phyloP scores from a whole-genome alignment of 2,329 filamentous ascomycete species.

The Orbilia quercus region DNA sequence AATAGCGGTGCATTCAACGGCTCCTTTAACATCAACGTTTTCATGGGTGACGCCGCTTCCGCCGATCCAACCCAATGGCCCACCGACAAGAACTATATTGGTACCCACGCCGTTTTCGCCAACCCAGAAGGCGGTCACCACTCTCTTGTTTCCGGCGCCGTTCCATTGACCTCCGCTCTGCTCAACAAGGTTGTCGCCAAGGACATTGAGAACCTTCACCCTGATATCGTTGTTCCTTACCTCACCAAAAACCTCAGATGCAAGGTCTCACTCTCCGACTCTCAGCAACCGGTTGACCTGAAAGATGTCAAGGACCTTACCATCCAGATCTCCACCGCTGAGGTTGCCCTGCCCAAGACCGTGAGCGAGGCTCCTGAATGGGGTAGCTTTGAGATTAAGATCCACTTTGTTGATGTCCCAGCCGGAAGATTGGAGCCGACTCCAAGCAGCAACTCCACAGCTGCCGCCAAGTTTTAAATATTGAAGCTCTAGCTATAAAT shows the following conservation, averaged over 20 bases:
- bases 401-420: slow-evolving; percentile 27
- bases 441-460: neutral
- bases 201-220: slow-evolving; percentile 60
- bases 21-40: slow-evolving; percentile 62
- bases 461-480: neutral
- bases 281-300: slow-evolving; percentile 51
- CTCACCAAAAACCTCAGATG: slow-evolving; percentile 61
- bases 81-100: slow-evolving; percentile 64
- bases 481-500: neutral
- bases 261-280: slow-evolving; percentile 57
- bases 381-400: slow-evolving; percentile 19
- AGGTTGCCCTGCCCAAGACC: slow-evolving; percentile 57
- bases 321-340: slow-evolving; percentile 60
- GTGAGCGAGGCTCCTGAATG: slow-evolving; percentile 14
- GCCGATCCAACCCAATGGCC: slow-evolving; percentile 60
- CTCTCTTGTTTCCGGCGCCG: slow-evolving; percentile 62
- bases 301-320: slow-evolving; percentile 59
- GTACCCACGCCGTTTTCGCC: slow-evolving; percentile 63
- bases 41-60: slow-evolving; percentile 61
- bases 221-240: slow-evolving; percentile 61
- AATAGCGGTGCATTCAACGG: slow-evolving; percentile 62
- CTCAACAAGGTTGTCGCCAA: slow-evolving; percentile 61
- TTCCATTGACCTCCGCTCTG: slow-evolving; percentile 63
- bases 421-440: slow-evolving; percentile 10
- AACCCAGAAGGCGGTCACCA: slow-evolving; percentile 55